Percentiles rank a stretch among this genome's conserved stretches.
Evolutionary conservation across 1,139 yeast species (phyloP).

Genomic region (Candida albicans): DNA sequence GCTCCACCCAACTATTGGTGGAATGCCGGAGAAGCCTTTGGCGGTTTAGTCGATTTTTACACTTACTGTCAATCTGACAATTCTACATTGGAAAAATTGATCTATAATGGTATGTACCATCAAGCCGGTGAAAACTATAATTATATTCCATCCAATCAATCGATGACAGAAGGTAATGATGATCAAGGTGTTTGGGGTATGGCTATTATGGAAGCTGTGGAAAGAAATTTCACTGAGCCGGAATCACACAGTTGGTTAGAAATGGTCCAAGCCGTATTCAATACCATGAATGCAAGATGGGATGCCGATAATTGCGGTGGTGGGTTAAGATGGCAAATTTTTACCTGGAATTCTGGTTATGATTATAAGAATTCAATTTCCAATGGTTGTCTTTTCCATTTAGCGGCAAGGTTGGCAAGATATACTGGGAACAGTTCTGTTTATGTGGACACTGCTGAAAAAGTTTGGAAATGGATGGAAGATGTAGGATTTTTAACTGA

Average conservation of each 20-base stretch:
- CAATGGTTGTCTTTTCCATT: constrained; percentile 73
- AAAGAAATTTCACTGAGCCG: constrained; percentile 56
- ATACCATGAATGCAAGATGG: constrained; percentile 78
- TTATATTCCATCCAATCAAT: constrained; percentile 59
- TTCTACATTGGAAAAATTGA: constrained; percentile 35
- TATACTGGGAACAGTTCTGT: constrained; percentile 54
- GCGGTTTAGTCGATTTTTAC: constrained; percentile 57
- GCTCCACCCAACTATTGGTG: constrained; percentile 67
- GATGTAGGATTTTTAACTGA: constrained; percentile 48
- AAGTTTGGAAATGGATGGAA: constrained; percentile 69
- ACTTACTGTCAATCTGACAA: constrained; percentile 48
- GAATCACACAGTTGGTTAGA: constrained; percentile 62
- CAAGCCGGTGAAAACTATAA: constrained; percentile 56
- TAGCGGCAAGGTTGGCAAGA: constrained; percentile 77
- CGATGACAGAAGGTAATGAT: constrained; percentile 68
- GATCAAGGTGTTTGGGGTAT: constrained; percentile 75
- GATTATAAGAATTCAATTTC: constrained; percentile 78
- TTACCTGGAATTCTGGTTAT: constrained; percentile 73
- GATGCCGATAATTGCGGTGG: constrained; percentile 64
- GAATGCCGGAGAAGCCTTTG: constrained; percentile 71
- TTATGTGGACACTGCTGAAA: constrained; percentile 66
- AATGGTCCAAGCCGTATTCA: constrained; percentile 72
- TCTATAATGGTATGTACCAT: constrained; percentile 44
- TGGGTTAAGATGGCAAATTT: constrained; percentile 86
- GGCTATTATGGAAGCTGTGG: constrained; percentile 60